phyloP scores from a whole-genome alignment of 2,329 filamentous ascomycete genomes.

The Ampelomyces quisqualis region DNA sequence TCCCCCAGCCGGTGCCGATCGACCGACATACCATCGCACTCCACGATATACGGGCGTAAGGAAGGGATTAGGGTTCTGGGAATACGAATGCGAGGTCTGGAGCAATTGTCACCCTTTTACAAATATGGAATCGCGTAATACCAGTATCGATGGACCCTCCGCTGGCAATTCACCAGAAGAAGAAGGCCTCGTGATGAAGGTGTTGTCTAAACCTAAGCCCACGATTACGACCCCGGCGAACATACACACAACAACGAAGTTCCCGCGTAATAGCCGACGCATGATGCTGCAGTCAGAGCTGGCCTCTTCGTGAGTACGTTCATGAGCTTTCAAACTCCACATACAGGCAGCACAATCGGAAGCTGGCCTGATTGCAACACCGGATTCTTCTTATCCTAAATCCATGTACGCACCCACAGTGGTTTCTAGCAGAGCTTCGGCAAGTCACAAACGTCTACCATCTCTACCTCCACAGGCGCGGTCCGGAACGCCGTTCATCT shows the following conservation, averaged over 20 bases:
- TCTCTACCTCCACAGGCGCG: constrained; percentile 4
- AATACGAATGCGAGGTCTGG: background rate
- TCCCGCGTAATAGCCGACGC: no score
- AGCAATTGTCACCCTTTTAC: no score
- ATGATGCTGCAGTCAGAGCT: no score
- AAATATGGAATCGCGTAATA: constrained; percentile 1
- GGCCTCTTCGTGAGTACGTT: no score
- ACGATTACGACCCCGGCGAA: no score
- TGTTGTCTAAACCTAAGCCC: no score
- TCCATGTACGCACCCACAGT: constrained; percentile 2
- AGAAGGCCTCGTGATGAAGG: no score
- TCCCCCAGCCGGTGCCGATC: no score
- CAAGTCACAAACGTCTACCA: constrained; percentile 6
- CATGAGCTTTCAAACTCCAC: no score
- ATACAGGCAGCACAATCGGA: constrained; percentile 2
- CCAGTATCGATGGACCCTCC: background rate
- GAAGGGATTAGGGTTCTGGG: background rate
- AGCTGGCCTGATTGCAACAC: background rate
- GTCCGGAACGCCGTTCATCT: background rate
- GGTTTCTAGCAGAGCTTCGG: constrained; percentile 3
- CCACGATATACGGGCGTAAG: background rate
- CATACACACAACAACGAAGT: no score
- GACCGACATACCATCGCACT: background rate
- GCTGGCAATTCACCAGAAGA: no score
- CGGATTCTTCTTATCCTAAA: background rate